A percentile compares a stretch with the other conserved stretches of the same genome.
Evolutionary conservation across 208 protist genomes (phyloP).

Genomic region (Acanthamoeba healyi): DNA sequence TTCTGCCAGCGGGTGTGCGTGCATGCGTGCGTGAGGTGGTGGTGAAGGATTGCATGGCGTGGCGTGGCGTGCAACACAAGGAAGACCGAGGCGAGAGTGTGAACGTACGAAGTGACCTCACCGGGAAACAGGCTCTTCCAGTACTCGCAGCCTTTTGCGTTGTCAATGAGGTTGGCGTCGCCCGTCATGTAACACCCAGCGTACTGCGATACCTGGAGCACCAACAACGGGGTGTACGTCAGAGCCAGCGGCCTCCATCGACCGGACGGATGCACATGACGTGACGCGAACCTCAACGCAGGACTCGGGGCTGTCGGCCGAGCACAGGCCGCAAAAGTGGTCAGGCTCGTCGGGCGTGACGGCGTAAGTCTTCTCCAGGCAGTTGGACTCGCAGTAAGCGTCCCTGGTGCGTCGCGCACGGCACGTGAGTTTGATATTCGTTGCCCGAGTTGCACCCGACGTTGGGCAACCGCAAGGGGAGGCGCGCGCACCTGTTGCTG

Average conservation of each 20-base stretch:
- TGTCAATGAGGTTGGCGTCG: not conserved
- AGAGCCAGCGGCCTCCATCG: no score
- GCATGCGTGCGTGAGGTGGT: no score
- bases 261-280: no score
- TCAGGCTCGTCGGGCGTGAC: not conserved
- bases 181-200: not conserved
- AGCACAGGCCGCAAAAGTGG: conserved; percentile 42
- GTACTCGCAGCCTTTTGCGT: not conserved
- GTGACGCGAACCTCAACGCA: not conserved
- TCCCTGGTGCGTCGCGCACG: not conserved
- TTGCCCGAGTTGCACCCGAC: not conserved
- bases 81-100: not conserved
- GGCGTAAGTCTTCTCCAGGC: conserved; percentile 5
- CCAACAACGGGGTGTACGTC: no score
- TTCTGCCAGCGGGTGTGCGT: not conserved
- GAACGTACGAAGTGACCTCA: not conserved
- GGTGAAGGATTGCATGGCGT: no score
- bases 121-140: not conserved
- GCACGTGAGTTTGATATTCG: not conserved
- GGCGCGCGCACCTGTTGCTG: not conserved
- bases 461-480: no score
- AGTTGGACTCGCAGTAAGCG: not conserved
- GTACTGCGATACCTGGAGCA: conserved; percentile 11
- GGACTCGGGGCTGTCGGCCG: not conserved
- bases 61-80: no score